Base-by-base conservation (phyloP, 179 eudicot species). In the Silene noctiflora region DNA sequence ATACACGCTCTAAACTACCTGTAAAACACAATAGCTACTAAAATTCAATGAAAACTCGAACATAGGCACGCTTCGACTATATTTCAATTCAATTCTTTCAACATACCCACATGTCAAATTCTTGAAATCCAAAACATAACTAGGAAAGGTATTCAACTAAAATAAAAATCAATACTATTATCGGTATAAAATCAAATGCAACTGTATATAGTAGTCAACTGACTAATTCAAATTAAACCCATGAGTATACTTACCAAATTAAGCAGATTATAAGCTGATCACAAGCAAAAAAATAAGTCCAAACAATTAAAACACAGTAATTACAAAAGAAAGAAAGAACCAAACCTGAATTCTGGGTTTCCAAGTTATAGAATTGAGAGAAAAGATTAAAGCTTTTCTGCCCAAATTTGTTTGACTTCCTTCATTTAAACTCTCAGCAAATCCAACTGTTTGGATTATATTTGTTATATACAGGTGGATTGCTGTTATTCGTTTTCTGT, bases 151-250 rank as follows among this genome's bases (percentile, higher is more conserved):
- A 46, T 13, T 46, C 53, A 12, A 11, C 0, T 1, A 21, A 61
- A 24, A 63, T 25, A 24, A 63, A 2, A 3, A 63, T 25, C 35
- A 29, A 3, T 11, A 63, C 19, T 8, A 11, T 13, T 14, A 64
- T 25, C 1, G 19, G 63, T 21, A 60, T 4, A 25, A 33, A 66
- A 29, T 16, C 21, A 17, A 66, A 14, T 31, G 11, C 46, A 67
- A n/a, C 19, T 67, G 20, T n/a, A n/a, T 67, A 39, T 2, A 67
- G 24, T 67, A 9, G 11, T 66, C 69, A 66, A 67, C 48, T 31
- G 21, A 67, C 44, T 42, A 25, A 69, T 42, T 69, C 29, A 62
- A 62, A 62, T 24, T 4, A 69, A 69, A 69, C 59, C 39, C 60
- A 35, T 67, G 71, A 67, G 11, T n/a, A 67, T n/a, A 39, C n/a